Percentiles rank a stretch among this genome's conserved stretches.
These are phyloP conservation scores for Penicillium janthinellum DNA, from an alignment of 2,329 filamentous ascomycete species.

Conservation along the genomic window DNA sequence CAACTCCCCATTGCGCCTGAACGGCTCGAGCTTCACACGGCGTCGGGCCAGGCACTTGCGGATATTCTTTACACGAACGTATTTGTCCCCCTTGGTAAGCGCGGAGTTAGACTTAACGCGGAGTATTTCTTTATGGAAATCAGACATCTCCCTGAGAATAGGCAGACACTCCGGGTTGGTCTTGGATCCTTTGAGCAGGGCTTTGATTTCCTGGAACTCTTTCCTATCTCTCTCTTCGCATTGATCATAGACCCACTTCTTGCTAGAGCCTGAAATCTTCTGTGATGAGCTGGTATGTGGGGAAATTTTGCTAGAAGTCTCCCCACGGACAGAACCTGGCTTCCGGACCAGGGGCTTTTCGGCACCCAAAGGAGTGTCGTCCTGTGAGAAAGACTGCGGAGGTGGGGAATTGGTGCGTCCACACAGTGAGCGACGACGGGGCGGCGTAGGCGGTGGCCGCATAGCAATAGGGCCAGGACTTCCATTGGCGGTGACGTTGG, in stretches of 20 bases:
- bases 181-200: not conserved
- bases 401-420: not conserved
- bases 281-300: not conserved
- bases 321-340: not conserved
- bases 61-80: not conserved
- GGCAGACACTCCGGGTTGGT: not conserved
- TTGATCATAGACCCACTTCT: no score
- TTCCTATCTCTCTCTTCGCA: not conserved
- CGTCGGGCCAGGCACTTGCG: not conserved
- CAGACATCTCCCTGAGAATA: not conserved
- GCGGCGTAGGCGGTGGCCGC: not conserved
- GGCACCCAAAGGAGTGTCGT: not conserved
- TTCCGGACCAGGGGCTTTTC: not conserved
- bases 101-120: not conserved
- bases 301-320: not conserved
- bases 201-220: not conserved
- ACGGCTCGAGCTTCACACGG: not conserved
- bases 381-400: not conserved
- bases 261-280: not conserved
- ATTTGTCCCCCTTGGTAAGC: not conserved
- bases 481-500: not conserved
- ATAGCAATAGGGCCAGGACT: not conserved
- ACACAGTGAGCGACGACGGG: not conserved
- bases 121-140: not conserved
- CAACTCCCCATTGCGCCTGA: not conserved